phyloP scores from a whole-genome alignment of 768 basidiomycete species.

The Boletellus ananas region DNA sequence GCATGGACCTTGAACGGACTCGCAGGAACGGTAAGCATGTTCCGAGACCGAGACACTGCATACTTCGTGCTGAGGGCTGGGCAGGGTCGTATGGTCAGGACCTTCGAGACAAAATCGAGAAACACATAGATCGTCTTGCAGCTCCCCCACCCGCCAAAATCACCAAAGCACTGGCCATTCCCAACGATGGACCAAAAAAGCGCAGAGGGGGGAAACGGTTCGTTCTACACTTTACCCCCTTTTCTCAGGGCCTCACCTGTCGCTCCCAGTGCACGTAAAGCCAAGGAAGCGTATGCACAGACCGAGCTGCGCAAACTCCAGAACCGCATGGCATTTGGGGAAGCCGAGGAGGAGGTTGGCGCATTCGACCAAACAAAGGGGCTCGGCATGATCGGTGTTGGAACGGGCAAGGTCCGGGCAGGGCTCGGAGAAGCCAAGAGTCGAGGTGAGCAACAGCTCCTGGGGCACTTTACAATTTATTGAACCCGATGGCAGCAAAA shows the following conservation, averaged over 20 bases:
- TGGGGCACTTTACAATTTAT: not conserved
- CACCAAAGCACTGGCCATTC: constrained; percentile 88
- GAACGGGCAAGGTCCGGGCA: constrained; percentile 87
- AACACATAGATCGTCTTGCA: constrained; percentile 84
- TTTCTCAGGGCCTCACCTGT: not conserved
- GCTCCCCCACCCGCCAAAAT: constrained; percentile 95
- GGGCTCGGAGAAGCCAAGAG: constrained; percentile 85
- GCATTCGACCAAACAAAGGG: constrained; percentile 98
- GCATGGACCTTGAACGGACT: constrained; percentile 90
- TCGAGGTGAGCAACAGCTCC: constrained; percentile 58
- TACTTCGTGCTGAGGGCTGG: not conserved
- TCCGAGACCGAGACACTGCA: not conserved
- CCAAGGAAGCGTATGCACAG: constrained; percentile 97
- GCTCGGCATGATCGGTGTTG: constrained; percentile 90
- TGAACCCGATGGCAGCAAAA: constrained; percentile 60
- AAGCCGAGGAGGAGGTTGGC: constrained; percentile 93
- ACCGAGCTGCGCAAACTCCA: constrained; percentile 96
- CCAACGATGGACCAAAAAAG: constrained; percentile 94
- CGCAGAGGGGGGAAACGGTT: constrained; percentile 93
- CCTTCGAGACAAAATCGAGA: constrained; percentile 86
- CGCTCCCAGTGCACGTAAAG: constrained; percentile 76
- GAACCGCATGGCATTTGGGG: constrained; percentile 94
- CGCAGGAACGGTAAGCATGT: constrained; percentile 67
- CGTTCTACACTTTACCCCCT: constrained; percentile 16
- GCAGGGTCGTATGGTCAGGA: constrained; percentile 76